These are phyloP conservation scores for Ceratocystis eucalypticola DNA, from an alignment of 2,329 filamentous ascomycete genomes.

Conservation along the genomic window DNA sequence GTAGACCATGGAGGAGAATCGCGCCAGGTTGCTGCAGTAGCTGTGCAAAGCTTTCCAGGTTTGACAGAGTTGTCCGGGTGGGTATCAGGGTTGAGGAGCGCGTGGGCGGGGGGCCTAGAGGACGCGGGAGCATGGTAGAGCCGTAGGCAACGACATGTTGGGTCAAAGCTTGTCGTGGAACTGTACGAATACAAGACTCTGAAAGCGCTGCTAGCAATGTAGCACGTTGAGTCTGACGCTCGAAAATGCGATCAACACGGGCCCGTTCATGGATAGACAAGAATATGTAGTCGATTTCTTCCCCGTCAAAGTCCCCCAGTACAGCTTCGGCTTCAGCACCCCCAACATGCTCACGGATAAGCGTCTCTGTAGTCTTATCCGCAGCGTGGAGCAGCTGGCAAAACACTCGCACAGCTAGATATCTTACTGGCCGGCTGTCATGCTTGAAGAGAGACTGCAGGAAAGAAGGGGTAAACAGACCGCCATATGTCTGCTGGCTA, in stretches of 20 bases:
- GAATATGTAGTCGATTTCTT: slow-evolving; percentile 65
- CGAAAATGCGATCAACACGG: slow-evolving; percentile 30
- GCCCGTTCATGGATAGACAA: slow-evolving; percentile 45
- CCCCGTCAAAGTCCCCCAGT: slow-evolving; percentile 60
- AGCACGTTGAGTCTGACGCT: slow-evolving; percentile 9
- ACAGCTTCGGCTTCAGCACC: slow-evolving; percentile 45
- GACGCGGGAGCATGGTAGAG: slow-evolving; percentile 51
- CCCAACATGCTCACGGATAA: slow-evolving; percentile 54
- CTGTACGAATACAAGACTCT: slow-evolving; percentile 15
- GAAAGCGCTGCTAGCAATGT: slow-evolving; percentile 6
- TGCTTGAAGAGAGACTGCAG: slow-evolving; percentile 57
- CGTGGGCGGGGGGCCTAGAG: slow-evolving; percentile 31
- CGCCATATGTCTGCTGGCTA: slow-evolving; percentile 54
- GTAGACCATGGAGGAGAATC: slow-evolving; percentile 65
- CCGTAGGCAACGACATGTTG: slow-evolving; percentile 51
- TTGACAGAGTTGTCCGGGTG: slow-evolving; percentile 59
- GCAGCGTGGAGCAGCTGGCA: slow-evolving; percentile 66
- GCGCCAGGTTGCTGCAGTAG: slow-evolving; percentile 56
- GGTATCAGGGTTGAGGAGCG: slow-evolving; percentile 30
- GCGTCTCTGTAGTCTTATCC: slow-evolving; percentile 61
- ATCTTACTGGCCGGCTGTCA: slow-evolving; percentile 49
- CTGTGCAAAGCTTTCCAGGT: slow-evolving; percentile 55
- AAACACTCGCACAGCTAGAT: slow-evolving; percentile 69
- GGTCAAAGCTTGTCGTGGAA: slow-evolving; percentile 37
- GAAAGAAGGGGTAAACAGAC: slow-evolving; percentile 49